Evolutionary conservation across 2,329 filamentous ascomycete species (phyloP).

Genomic region (Talaromyces marneffei): DNA sequence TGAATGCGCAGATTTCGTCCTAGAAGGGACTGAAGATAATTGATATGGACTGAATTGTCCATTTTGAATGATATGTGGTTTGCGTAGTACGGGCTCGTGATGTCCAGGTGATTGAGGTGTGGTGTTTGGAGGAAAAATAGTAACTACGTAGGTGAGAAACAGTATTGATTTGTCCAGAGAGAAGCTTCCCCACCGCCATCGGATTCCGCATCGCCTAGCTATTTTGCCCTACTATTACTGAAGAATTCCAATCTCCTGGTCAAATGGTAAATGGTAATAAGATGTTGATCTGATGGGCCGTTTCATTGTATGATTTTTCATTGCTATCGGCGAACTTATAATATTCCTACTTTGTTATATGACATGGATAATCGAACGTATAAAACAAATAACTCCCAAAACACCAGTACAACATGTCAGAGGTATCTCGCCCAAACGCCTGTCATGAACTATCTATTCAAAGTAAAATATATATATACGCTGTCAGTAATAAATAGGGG

Average conservation of each 20-base stretch:
- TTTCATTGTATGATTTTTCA: neutral
- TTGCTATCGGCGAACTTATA: neutral
- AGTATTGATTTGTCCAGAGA: neutral
- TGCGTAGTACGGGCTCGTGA: too few species aligned
- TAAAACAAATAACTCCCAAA: neutral
- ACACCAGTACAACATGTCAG: neutral
- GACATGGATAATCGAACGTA: neutral
- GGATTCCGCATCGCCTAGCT: neutral
- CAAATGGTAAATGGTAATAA: neutral
- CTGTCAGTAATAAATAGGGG: neutral
- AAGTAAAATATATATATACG: neutral
- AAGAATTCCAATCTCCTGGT: neutral
- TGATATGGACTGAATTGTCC: constrained; percentile 32
- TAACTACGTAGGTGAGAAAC: neutral
- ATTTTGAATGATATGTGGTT: constrained; percentile 20
- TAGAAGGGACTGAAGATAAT: constrained; percentile 55
- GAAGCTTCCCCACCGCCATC: neutral
- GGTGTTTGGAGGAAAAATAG: neutral
- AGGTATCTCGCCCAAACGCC: neutral
- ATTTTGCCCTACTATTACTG: neutral
- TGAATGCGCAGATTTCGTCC: constrained; percentile 74
- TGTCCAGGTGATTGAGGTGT: neutral
- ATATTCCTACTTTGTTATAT: neutral
- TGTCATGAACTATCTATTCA: neutral
- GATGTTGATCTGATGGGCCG: neutral